phyloP scores from a whole-genome alignment of 768 basidiomycete genomes.

The Cytidiella melzeri region DNA sequence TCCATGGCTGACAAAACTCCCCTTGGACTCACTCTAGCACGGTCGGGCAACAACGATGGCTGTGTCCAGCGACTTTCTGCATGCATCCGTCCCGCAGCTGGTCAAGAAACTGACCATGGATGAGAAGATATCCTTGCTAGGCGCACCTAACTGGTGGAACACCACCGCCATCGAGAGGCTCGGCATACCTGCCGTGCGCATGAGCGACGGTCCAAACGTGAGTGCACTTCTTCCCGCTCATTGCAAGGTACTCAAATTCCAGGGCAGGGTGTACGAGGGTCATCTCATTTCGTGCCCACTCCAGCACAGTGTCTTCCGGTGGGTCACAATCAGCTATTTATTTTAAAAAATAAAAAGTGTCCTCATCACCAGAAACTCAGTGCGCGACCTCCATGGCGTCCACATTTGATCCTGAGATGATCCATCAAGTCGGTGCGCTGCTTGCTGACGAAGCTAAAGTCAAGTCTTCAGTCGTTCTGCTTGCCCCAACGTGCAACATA shows the following conservation, averaged over 20 bases:
- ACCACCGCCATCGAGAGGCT: conserved; percentile 51
- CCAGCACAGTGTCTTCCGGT: conserved; percentile 65
- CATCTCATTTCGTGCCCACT: conserved; percentile 56
- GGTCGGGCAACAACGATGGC: conserved; percentile 8
- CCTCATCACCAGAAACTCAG: conserved; percentile 24
- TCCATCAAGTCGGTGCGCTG: conserved; percentile 48
- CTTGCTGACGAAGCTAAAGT: conserved; percentile 61
- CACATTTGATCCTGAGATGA: conserved; percentile 58
- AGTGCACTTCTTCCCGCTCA: conserved; percentile 6
- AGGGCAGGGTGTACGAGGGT: conserved; percentile 57
- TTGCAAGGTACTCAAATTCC: conserved; percentile 2
- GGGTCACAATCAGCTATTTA: conserved; percentile 12
- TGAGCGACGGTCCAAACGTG: conserved; percentile 69
- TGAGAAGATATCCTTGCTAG: conserved; percentile 58
- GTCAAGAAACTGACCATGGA: conserved; percentile 45
- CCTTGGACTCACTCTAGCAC: neutral
- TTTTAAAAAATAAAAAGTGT: too few relatives aligned
- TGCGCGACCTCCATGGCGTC: conserved; percentile 67
- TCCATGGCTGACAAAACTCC: neutral
- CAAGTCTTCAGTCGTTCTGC: conserved; percentile 56
- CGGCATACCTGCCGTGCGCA: conserved; percentile 59
- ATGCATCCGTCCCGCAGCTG: conserved; percentile 47
- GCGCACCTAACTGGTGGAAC: conserved; percentile 71
- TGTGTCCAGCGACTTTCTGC: conserved; percentile 41
- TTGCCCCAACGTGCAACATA: conserved; percentile 75